Conservation (phyloP, 306 rosid genomes). For the Lathyrus tuberosus region DNA sequence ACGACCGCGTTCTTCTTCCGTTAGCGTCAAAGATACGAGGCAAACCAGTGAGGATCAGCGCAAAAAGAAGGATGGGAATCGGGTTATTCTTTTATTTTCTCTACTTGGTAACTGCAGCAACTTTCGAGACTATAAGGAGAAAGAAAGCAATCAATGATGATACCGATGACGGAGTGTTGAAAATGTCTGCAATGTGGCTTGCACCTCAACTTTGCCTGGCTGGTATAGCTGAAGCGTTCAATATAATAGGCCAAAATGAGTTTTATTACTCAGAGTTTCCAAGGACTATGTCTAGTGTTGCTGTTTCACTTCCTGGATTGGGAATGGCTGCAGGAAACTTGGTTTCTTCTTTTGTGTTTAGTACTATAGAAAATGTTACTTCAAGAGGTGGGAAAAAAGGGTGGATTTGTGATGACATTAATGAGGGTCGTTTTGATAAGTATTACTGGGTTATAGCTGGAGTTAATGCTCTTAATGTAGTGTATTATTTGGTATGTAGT, state of each 20-base stretch:
- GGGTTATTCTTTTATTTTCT: slow-evolving; percentile 50
- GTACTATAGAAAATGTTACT: slow-evolving; percentile 44
- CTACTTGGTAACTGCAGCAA: slow-evolving; percentile 50
- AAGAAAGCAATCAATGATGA: slow-evolving; percentile 42
- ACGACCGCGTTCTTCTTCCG: slow-evolving; percentile 61
- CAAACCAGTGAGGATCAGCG: slow-evolving; percentile 46
- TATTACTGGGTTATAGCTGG: slow-evolving; percentile 59
- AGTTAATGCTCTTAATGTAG: slow-evolving; percentile 46
- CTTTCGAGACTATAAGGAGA: slow-evolving; percentile 49
- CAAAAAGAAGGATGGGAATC: slow-evolving; percentile 62
- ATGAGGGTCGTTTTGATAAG: slow-evolving; percentile 58
- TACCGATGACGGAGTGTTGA: slow-evolving; percentile 36
- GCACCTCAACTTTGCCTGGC: slow-evolving; percentile 52
- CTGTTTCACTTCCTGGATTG: slow-evolving; percentile 53
- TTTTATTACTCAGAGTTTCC: slow-evolving; percentile 73
- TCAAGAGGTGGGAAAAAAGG: slow-evolving; percentile 61
- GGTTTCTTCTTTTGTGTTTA: slow-evolving; percentile 51
- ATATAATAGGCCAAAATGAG: slow-evolving; percentile 63
- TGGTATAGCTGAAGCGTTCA: slow-evolving; percentile 75
- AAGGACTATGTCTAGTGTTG: slow-evolving; percentile 60
- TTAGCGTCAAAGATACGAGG: slow-evolving; percentile 60
- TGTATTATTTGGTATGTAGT: slow-evolving; percentile 52
- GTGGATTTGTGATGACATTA: slow-evolving; percentile 61
- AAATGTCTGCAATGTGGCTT: slow-evolving; percentile 72
- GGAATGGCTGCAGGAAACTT: slow-evolving; percentile 60